Percentiles rank a stretch among this genome's conserved stretches.
Conservation (phyloP, 202 grass and related monocot genomes). For the Digitaria exilis region DNA sequence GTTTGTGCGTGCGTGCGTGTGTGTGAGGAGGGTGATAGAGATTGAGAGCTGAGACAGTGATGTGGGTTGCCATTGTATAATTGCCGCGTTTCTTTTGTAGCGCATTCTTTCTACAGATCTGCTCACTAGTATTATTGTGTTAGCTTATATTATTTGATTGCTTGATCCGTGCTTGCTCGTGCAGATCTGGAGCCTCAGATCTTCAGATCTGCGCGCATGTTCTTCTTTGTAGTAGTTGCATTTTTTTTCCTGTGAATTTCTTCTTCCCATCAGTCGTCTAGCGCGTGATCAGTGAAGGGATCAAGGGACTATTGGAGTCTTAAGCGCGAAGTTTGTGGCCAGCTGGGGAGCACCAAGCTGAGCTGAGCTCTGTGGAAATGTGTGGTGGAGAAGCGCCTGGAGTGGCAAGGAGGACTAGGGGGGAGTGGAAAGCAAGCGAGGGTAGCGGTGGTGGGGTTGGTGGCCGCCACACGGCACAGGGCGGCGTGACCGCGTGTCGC, state of each 20-base stretch:
- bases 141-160: not conserved
- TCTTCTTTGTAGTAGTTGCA: not conserved
- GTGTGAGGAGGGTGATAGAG: not conserved
- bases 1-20: not conserved
- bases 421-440: not conserved
- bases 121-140: not conserved
- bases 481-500: slow-evolving; percentile 2
- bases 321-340: not conserved
- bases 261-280: not conserved
- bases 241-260: not conserved
- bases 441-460: not conserved
- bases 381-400: slow-evolving; percentile 12
- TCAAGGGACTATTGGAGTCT: too few relatives aligned
- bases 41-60: slow-evolving; percentile 18
- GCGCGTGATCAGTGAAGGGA: not conserved
- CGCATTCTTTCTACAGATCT: slow-evolving; percentile 43
- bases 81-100: not conserved
- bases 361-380: not conserved
- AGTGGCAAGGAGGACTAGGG: slow-evolving; percentile 4
- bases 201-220: slow-evolving; percentile 3
- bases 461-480: not conserved
- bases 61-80: slow-evolving; percentile 40
- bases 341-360: slow-evolving; percentile 38
- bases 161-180: not conserved
- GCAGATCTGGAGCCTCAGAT: slow-evolving; percentile 36